Evolutionary conservation across 228 moss, liverwort and hornwort species (phyloP), one percentile per base, ranked within the genome.

Genomic region (Sphagnum magellanicum): DNA sequence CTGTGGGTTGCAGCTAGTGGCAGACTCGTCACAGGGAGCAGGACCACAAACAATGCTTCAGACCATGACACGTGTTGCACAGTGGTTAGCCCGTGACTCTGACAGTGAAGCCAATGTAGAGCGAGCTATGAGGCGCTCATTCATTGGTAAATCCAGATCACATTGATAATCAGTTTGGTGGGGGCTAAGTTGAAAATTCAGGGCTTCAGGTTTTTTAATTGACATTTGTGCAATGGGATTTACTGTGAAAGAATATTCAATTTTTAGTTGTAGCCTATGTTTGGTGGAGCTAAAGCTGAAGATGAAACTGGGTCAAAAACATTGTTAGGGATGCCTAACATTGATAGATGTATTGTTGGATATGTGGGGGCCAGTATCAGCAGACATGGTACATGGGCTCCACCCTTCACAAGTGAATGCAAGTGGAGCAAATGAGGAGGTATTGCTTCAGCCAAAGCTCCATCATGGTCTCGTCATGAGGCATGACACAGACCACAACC

Each of bases 361-460:
- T 32, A 32, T 32, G 32, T 32, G 32, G 32, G 32, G 32, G 32
- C 32, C 72, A 91, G 92, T 92, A 55, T 92, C 92, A 53, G 90
- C 92, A 62, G 92, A 90, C 71, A 90, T 86, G 88, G 88, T 86
- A 70, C 90, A 92, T 72, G 92, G 88, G 63, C 73, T 90, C 86
- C 90, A 92, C 70, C 90, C 92, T 67, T 81, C 85, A 55, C 89
- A 90, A 61, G 75, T 59, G 61, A 73, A 75, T 76, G 66, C 53
- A 16, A 66, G 71, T 8, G 88, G 89, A 66, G 12, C 55, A 12
- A 88, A 88, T 77, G 90, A 92, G 67, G 92, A 92, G 67, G 79
- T 81, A 50, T 75, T 83, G 48, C 90, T 88, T 74, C 88, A 90
- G 64, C 92, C 92, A 48, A 92, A 78, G 73, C 80, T 92, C 48